These are phyloP conservation scores for Hagleromyces aurorensis DNA, from an alignment of 805 yeast genomes.

Conservation along the genomic window DNA sequence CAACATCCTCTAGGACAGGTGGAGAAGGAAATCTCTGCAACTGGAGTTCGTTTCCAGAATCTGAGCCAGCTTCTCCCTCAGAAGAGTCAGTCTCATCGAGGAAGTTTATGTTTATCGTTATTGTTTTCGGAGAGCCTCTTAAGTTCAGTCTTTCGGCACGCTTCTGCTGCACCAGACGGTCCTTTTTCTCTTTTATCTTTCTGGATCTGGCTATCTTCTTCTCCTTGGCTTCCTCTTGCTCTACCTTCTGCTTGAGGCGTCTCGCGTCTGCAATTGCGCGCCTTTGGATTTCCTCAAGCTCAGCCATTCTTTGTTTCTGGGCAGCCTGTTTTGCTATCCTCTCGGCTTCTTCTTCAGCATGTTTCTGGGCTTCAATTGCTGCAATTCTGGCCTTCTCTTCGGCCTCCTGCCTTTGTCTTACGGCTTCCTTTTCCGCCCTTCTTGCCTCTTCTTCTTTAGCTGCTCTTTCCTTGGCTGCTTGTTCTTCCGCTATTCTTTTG, in stretches of 20 bases:
- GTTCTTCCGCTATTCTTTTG: conserved; percentile 3
- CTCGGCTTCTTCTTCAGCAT: conserved; percentile 2
- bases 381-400: conserved; percentile 1
- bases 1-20: conserved; percentile 28
- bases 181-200: conserved; percentile 6
- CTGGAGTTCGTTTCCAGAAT: not conserved
- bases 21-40: conserved; percentile 10
- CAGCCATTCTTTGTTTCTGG: conserved; percentile 2
- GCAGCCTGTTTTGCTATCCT: not conserved
- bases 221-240: conserved; percentile 2
- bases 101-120: conserved; percentile 8
- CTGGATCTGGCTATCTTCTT: conserved; percentile 3
- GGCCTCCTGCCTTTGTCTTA: too few relatives aligned
- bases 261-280: not conserved
- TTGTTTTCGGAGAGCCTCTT: conserved; percentile 8
- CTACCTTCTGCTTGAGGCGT: conserved; percentile 2
- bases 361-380: conserved; percentile 1
- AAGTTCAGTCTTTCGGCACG: conserved; percentile 8
- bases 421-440: conserved; percentile 1
- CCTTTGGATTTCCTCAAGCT: conserved; percentile 5
- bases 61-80: conserved; percentile 1
- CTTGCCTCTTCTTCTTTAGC: conserved; percentile 4
- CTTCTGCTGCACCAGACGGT: conserved; percentile 4
- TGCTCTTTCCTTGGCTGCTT: conserved; percentile 4
- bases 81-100: conserved; percentile 4